Percentiles rank a stretch among this genome's conserved stretches.
These are phyloP conservation scores for Stylosanthes scabra DNA, from an alignment of 331 rosid species.

Conservation along the genomic window DNA sequence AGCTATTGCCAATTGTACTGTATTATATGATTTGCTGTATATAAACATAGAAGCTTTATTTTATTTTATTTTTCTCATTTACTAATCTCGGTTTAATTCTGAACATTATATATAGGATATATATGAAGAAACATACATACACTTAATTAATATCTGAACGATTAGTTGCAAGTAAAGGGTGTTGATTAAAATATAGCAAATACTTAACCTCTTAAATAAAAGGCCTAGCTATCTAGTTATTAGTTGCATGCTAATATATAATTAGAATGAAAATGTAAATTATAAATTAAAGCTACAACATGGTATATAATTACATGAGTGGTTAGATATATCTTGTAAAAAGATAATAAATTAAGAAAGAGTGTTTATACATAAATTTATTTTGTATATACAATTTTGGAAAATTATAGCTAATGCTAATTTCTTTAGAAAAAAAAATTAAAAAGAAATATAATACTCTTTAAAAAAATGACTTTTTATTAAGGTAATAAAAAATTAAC, in stretches of 20 bases:
- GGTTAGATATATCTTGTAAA: not conserved
- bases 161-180: not conserved
- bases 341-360: not conserved
- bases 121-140: not conserved
- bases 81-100: slow-evolving; percentile 1
- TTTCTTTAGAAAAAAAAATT: too few species aligned
- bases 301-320: slow-evolving; percentile 14
- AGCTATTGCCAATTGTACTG: slow-evolving; percentile 20
- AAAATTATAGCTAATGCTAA: too few species aligned
- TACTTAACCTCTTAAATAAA: not conserved
- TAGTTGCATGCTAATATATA: slow-evolving; percentile 5
- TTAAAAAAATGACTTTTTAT: too few species aligned
- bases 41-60: not conserved
- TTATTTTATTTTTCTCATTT: not conserved
- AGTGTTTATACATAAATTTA: too few species aligned
- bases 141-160: not conserved
- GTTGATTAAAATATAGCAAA: not conserved
- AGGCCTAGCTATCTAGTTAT: not conserved
- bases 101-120: not conserved
- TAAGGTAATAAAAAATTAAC: too few species aligned
- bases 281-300: slow-evolving; percentile 1
- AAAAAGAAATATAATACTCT: too few species aligned
- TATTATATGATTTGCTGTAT: slow-evolving; percentile 1
- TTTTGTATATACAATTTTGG: too few species aligned
- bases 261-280: slow-evolving; percentile 13